These are phyloP conservation scores for Fusarium begoniae DNA, from an alignment of 2,329 filamentous ascomycete species.

Conservation along the genomic window DNA sequence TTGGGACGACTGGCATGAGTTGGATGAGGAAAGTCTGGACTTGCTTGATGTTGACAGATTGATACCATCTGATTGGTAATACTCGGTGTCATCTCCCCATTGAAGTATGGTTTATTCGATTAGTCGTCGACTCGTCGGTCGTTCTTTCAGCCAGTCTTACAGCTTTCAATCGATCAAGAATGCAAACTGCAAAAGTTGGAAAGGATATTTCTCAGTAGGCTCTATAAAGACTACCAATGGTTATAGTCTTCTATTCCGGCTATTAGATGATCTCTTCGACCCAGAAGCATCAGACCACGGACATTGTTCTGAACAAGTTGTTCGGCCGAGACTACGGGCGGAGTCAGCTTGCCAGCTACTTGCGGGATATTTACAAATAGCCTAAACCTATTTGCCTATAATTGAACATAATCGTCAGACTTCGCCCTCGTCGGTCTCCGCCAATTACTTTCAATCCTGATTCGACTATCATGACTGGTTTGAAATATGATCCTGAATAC, in stretches of 20 bases:
- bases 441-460: rapidly evolving
- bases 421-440: background rate
- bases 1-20: background rate
- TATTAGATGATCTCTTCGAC: no score
- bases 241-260: background rate
- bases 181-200: no score
- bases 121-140: background rate
- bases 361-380: background rate
- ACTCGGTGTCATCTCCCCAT: background rate
- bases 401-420: background rate
- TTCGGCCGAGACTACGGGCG: background rate
- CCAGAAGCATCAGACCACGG: background rate
- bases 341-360: background rate
- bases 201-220: background rate
- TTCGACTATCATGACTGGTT: background rate
- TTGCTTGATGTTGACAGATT: background rate
- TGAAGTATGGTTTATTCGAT: background rate
- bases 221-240: rapidly evolving
- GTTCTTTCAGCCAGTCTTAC: no score
- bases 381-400: background rate
- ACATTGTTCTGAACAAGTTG: no score
- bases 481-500: conserved; percentile 12
- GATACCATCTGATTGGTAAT: background rate
- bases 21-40: background rate
- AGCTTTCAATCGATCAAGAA: background rate